Base-by-base conservation (phyloP, 257 asterid genomes). In the Ehretia macrophylla region DNA sequence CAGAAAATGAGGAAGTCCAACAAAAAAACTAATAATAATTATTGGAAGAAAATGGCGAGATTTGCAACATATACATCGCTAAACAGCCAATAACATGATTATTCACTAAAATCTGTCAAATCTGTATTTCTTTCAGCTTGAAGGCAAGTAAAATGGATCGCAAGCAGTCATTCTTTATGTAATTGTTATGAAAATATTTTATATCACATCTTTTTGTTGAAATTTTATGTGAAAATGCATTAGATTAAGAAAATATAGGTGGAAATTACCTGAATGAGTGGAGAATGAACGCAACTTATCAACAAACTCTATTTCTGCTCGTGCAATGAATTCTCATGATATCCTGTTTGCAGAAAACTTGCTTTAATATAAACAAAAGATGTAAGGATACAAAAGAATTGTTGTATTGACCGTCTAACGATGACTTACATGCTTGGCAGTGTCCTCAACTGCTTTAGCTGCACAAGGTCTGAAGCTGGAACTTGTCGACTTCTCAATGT, bases 351-450 rank as follows among this genome's bases (percentile, higher is more conserved):
- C 3, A 13, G 20, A 6, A 66, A 59, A 50, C 32, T 12, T 51
- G 45, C 21, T 27, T 18, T 20, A 18, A 17, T 14, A 42, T 47
- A 37, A 11, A 47, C 35, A 68, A 59, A 40, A 16, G 17, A 17
- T 5, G 46, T 20, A 42, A 17, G 17, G n/a, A 38, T 4, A 52
- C 32, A 46, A 4, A 10, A 53, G 8, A 51, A n/a, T 47, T 35
- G 22, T 19, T 10, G 44, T 45, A 14, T 40, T 5, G 3, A 37
- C 4, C 47, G 2, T 42, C 17, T 14, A 21, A 14, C 47, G 17
- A 23, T 2, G 9, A 72, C 76, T 46, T 68, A 69, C 69, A 39
- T 57, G 62, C 23, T 35, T 14, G 32, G 63, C 50, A 58, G 55
- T 56, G 17, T 44, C 48, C 11, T 48, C 17, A 27, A 39, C 11